Percentiles rank a stretch among this genome's conserved stretches.
Conservation (phyloP, 495 filamentous ascomycete species). For the Xylaria nigripes region DNA sequence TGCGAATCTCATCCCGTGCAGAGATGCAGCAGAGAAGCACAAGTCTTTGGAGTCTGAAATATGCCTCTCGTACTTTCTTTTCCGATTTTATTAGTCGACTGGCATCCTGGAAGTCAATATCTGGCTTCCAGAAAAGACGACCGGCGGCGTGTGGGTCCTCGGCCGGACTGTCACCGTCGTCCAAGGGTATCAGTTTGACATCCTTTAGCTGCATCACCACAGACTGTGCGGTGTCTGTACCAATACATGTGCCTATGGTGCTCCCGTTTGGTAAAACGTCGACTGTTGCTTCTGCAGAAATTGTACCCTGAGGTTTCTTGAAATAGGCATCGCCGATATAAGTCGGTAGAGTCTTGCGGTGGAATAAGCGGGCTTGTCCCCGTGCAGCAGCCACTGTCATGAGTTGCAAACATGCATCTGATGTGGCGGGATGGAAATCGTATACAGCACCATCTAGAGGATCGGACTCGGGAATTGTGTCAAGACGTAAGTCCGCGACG, state of each 20-base stretch:
- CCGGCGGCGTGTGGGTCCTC: slow-evolving; percentile 6
- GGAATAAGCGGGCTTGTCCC: slow-evolving; percentile 10
- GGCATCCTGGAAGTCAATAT: slow-evolving; percentile 14
- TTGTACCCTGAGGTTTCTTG: neutral
- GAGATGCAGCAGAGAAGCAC: neutral
- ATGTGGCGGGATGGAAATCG: slow-evolving; percentile 28
- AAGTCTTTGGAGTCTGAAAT: neutral
- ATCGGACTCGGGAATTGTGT: neutral
- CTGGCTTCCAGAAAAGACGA: slow-evolving; percentile 9
- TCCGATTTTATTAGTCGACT: neutral
- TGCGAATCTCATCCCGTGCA: neutral
- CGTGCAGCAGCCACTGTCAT: slow-evolving; percentile 14
- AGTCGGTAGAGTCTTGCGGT: slow-evolving; percentile 14
- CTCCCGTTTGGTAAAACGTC: neutral
- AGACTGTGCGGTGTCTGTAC: neutral
- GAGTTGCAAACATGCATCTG: slow-evolving; percentile 29
- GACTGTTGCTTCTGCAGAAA: slow-evolving; percentile 1
- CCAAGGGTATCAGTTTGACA: slow-evolving; percentile 6
- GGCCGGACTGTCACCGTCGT: neutral
- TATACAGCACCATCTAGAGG: slow-evolving; percentile 15
- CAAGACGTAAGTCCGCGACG: slow-evolving; percentile 1
- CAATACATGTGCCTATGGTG: neutral
- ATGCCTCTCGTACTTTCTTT: neutral
- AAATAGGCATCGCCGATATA: slow-evolving; percentile 21
- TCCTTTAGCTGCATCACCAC: neutral